Base-by-base conservation (phyloP, 768 basidiomycete species). In the Collybia mongolica region DNA sequence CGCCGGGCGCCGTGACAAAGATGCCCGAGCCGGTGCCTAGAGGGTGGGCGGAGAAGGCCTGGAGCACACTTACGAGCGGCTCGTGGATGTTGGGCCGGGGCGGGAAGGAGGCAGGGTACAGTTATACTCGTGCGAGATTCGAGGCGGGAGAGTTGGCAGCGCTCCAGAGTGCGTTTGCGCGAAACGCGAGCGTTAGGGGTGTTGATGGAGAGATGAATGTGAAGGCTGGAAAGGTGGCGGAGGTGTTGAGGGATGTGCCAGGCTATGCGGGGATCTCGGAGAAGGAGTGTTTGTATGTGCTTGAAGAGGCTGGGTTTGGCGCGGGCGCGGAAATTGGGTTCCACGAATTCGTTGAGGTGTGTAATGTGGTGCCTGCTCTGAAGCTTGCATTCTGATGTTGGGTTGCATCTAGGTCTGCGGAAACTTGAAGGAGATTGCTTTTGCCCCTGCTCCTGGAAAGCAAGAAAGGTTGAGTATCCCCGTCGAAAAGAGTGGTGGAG, bases 331-430 rank as follows among this genome's bases (percentile, higher is more conserved):
- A 78, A 22, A 68, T 97, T 41, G 82, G 85, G 54, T 83, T 92
- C 59, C 89, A 95, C 55, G 90, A 91, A 62, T 95, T 95, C 65
- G 74, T 94, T 43, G 92, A 95, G 81, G 90, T 90, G 55, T 12
- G 83, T 69, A 20, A 32, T 29, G 12, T 46, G 32, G 50, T 52
- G 14, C 15, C 19, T 46, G 44, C 49, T 40, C 37, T 46, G 51
- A 26, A 46, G 49, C 29, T 0, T 40, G 35, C 11, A 8, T 46
- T 32, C 37, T 44, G 19, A 26, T 38, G 48, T 17, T 23, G 36
- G n/a, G 38, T 28, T 20, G 17, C 41, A 45, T 40, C 9, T 54
- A 90, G 89, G 79, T 90, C 32, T 90, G 87, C 61, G 88, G 83
- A 2, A 81, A 78, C 48, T 67, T 91, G 53, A 89, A 84, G 65